Percentiles rank a stretch among this genome's conserved stretches.
Evolutionary conservation across 352 stramenopile species (phyloP).

Genomic region (Thraustotheca clavata): DNA sequence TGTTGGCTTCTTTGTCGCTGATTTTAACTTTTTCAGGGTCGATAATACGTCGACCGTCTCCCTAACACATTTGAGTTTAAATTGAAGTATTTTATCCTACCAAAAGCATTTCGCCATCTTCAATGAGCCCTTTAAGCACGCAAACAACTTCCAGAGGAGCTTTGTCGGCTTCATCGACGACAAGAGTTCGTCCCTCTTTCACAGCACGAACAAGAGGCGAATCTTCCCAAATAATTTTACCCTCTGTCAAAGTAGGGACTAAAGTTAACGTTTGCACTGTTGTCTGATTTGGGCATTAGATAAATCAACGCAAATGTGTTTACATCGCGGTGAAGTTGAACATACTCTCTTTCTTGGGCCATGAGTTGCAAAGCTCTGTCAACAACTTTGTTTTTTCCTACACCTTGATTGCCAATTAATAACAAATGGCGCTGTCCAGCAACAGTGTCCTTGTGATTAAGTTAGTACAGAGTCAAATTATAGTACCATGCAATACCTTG

Average conservation of each 20-base stretch:
- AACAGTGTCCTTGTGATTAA: slow-evolving; percentile 37
- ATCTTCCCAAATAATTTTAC: slow-evolving; percentile 88
- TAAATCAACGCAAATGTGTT: slow-evolving; percentile 23
- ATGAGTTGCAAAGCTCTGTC: slow-evolving; percentile 87
- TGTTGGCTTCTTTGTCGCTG: slow-evolving; percentile 47
- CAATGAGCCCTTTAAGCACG: slow-evolving; percentile 92
- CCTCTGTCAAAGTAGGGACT: slow-evolving; percentile 80
- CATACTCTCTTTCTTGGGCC: slow-evolving; percentile 92
- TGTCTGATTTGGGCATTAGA: too few relatives aligned
- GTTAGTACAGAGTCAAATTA: not conserved
- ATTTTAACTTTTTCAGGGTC: slow-evolving; percentile 57
- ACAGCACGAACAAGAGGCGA: slow-evolving; percentile 92
- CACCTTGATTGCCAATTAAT: slow-evolving; percentile 92
- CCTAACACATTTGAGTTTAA: slow-evolving; percentile 24
- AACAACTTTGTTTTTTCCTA: slow-evolving; percentile 94
- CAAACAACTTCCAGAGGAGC: slow-evolving; percentile 92
- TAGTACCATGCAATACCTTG: slow-evolving; percentile 24
- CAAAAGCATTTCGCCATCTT: slow-evolving; percentile 93
- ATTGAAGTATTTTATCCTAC: slow-evolving; percentile 25
- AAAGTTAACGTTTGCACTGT: slow-evolving; percentile 92
- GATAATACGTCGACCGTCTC: slow-evolving; percentile 82
- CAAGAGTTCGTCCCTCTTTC: slow-evolving; percentile 83
- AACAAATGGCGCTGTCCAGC: slow-evolving; percentile 86
- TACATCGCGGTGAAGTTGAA: slow-evolving; percentile 94
- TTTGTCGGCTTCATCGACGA: slow-evolving; percentile 97